phyloP scores from a whole-genome alignment of 2,329 filamentous ascomycete genomes.

The Escovopsis sp. region DNA sequence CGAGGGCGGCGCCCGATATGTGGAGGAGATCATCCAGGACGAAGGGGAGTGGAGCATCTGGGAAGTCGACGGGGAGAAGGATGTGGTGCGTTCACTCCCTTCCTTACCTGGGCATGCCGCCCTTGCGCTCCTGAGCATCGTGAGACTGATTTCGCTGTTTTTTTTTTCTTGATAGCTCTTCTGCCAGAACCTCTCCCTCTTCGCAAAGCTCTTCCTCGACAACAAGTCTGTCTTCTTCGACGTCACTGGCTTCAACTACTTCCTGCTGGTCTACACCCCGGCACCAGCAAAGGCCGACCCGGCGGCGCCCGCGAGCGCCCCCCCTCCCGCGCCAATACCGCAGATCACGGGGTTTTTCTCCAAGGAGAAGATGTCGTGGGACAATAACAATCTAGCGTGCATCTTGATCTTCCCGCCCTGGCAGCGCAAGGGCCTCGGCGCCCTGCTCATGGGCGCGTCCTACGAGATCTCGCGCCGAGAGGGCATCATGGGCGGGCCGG shows the following conservation, averaged over 20 bases:
- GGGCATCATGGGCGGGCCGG: conserved; percentile 73
- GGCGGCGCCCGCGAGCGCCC: background rate
- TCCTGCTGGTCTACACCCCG: conserved; percentile 65
- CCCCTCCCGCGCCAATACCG: conserved; percentile 8
- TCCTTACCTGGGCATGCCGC: background rate
- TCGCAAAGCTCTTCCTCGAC: conserved; percentile 93
- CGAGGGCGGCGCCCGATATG: conserved; percentile 21
- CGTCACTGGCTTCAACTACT: conserved; percentile 87
- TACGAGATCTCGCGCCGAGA: conserved; percentile 85
- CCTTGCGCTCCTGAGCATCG: background rate
- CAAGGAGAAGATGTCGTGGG: conserved; percentile 98
- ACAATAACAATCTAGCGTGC: conserved; percentile 93
- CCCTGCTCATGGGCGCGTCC: conserved; percentile 79
- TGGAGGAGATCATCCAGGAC: conserved; percentile 33
- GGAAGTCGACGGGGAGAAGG: conserved; percentile 72
- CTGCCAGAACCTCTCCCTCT: conserved; percentile 88
- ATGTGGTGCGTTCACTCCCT: conserved; percentile 34
- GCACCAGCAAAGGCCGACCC: conserved; percentile 12
- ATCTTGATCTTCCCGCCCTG: conserved; percentile 93
- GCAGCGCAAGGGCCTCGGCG: conserved; percentile 79
- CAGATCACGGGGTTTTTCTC: conserved; percentile 88
- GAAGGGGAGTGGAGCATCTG: conserved; percentile 73
- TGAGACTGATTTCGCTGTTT: conserved; percentile 7
- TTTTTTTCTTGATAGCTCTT: conserved; percentile 43
- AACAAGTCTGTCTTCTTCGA: conserved; percentile 99